Evolutionary conservation across 148 eudicot genomes (phyloP).

Genomic region (Silene conica): DNA sequence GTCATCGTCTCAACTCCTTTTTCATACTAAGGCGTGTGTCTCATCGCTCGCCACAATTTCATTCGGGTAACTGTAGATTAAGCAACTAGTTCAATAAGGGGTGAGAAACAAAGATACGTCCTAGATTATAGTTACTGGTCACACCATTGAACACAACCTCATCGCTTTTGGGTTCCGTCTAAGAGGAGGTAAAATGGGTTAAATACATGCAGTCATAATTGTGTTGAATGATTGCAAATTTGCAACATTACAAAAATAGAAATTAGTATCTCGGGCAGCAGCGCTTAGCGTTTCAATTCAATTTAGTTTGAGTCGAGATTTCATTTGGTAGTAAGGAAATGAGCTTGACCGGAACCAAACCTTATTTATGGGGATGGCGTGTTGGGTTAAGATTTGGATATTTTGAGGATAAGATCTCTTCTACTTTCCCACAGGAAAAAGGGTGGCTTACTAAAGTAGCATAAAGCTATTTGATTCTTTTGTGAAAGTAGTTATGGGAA

Average conservation of each 20-base stretch:
- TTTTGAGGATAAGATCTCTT: constrained; percentile 19
- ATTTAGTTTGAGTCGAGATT: background rate
- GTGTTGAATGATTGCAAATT: no score
- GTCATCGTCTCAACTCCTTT: background rate
- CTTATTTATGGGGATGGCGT: background rate
- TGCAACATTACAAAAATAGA: no score
- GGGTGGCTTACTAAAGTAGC: constrained; percentile 12
- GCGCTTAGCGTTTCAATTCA: background rate
- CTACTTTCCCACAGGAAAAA: constrained; percentile 11
- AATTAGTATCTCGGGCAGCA: no score
- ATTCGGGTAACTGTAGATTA: no score
- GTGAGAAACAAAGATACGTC: no score
- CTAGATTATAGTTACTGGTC: no score
- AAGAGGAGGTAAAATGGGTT: background rate
- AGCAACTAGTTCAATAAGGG: no score
- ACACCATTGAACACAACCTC: no score
- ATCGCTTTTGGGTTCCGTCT: background rate
- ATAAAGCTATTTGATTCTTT: constrained; percentile 17
- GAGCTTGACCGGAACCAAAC: background rate
- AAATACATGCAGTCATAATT: no score
- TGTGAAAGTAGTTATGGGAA: constrained; percentile 16
- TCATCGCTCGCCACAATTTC: no score
- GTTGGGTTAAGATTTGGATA: constrained; percentile 15
- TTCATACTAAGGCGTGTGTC: background rate
- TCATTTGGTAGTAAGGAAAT: background rate